Percentiles rank a stretch among this genome's conserved stretches.
Conservation (phyloP, 805 yeast genomes). For the Candida schatavii region DNA sequence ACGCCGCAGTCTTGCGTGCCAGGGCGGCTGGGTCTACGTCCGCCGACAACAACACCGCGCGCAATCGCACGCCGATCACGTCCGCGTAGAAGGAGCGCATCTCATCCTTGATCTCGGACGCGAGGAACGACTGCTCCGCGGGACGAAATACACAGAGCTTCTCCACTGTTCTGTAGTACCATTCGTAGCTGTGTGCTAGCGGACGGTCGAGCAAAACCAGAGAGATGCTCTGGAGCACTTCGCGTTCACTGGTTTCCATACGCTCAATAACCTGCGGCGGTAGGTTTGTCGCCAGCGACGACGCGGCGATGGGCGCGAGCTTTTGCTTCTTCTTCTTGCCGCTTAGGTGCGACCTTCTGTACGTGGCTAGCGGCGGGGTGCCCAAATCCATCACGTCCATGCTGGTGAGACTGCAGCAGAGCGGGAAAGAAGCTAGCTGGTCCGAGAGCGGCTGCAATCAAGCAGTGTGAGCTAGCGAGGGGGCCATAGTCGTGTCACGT, state of each 20-base stretch:
- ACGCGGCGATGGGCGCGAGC: background rate
- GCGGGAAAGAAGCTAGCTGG: too few relatives aligned
- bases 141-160: constrained; percentile 29
- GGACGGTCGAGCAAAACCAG: constrained; percentile 15
- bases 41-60: constrained; percentile 4
- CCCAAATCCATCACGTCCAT: constrained; percentile 6
- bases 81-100: constrained; percentile 16
- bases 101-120: constrained; percentile 16
- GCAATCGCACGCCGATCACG: constrained; percentile 10
- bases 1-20: background rate
- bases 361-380: background rate
- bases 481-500: too few relatives aligned
- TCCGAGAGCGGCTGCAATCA: too few relatives aligned
- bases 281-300: background rate
- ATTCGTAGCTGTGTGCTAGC: constrained; percentile 19
- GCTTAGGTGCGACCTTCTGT: constrained; percentile 1
- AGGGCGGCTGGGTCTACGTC: background rate
- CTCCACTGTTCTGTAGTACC: constrained; percentile 29
- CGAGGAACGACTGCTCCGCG: constrained; percentile 30
- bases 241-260: background rate
- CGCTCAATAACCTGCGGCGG: constrained; percentile 1
- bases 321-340: background rate
- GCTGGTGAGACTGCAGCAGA: too few relatives aligned
- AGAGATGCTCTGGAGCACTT: constrained; percentile 13
- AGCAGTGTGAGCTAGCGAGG: too few relatives aligned